These are phyloP conservation scores for Naegleria gruberi DNA, from an alignment of 208 protist species.

Conservation along the genomic window DNA sequence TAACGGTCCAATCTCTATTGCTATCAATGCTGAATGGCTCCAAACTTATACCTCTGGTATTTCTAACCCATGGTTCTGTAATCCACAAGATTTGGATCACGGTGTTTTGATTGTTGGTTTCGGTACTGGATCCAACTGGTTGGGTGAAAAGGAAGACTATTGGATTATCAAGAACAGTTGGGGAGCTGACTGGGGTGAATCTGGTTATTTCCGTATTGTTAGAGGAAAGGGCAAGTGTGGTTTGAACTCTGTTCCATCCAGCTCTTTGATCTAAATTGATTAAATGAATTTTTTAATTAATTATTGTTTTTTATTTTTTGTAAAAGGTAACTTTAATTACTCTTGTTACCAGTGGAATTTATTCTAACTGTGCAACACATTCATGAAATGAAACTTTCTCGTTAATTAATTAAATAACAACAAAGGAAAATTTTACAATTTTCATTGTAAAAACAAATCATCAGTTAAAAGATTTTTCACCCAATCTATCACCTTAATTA, in stretches of 20 bases:
- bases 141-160: constrained; percentile 45
- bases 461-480: too few species aligned
- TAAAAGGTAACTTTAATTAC: too few species aligned
- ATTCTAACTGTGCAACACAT: too few species aligned
- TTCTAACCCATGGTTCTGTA: not conserved
- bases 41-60: constrained; percentile 50
- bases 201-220: constrained; percentile 49
- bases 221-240: constrained; percentile 11
- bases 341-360: too few species aligned
- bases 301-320: too few species aligned
- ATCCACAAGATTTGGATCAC: constrained; percentile 37
- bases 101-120: constrained; percentile 31
- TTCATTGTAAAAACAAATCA: too few species aligned
- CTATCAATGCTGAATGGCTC: constrained; percentile 46
- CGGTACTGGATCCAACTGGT: constrained; percentile 29
- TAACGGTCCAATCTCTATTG: constrained; percentile 50
- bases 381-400: too few species aligned
- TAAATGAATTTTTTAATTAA: not conserved
- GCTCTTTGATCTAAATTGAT: not conserved
- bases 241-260: not conserved
- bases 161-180: constrained; percentile 81
- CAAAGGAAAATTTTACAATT: too few species aligned
- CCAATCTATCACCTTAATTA: too few species aligned
- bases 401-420: too few species aligned
- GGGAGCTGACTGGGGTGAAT: constrained; percentile 48